Base-by-base conservation (phyloP, 2,329 filamentous ascomycete species). In the Verruconis gallopava region DNA sequence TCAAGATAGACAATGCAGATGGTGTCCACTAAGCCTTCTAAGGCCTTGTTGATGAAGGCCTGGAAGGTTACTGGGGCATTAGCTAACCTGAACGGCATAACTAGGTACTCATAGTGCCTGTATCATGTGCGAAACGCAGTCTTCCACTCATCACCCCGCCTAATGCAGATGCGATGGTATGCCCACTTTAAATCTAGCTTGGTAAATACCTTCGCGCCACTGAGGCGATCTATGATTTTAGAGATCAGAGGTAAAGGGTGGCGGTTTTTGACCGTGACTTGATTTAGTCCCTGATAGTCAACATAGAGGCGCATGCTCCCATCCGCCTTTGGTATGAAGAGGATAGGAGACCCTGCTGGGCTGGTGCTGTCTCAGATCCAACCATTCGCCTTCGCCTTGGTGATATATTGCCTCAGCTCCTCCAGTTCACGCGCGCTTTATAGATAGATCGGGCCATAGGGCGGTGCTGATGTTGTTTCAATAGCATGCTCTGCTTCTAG, bases 271-370 rank as follows among this genome's bases (percentile, higher is more conserved):
- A 53, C 51, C 3, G 51, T 62, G n/a, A 60, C 45, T 0, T 45
- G 44, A 40, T 64, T 65, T 1, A 64, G 46, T 1, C 22, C 45
- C 39, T 50, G 37, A 46, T 63, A 66, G 44, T 65, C 50, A 4
- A 64, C 48, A 48, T 47, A 63, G 32, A 64, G 40, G 15, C 48
- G 44, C 5, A 58, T 40, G 5, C 44, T 48, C 3, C 53, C 45
- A 37, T 53, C 49, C 4, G 50, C 51, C 46, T 61, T 63, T 20
- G 40, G 44, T 18, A 57, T 45, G 49, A 62, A 60, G 0, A 62
- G 45, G 3, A 61, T 49, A 5, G 49, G 54, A 2, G 40, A 34
- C 4, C 47, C 48, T 19, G 44, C 45, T 22, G 40, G 47, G 22
- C 35, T 49, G 13, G 20, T 47, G 14, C 34, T 53, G 2, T 15